Evolutionary conservation across 257 asterid species (phyloP).

Genomic region (Primulina eburnea): DNA sequence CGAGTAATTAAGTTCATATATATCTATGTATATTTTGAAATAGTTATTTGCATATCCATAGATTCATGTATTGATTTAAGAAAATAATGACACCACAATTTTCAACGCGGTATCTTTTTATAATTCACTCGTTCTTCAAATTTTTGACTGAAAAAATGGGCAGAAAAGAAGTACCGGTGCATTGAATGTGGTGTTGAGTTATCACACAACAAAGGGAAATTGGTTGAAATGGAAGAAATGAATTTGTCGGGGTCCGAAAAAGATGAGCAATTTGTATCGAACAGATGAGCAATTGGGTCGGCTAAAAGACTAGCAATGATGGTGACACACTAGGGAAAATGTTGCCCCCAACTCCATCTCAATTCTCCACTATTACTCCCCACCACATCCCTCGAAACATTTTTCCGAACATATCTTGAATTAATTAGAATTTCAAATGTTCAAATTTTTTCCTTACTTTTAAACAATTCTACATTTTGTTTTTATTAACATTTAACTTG

Average conservation of each 20-base stretch:
- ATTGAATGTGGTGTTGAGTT: conserved; percentile 29
- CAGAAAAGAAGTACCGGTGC: conserved; percentile 16
- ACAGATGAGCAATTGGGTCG: conserved; percentile 50
- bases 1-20: no score
- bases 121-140: no score
- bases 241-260: conserved; percentile 39
- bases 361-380: conserved; percentile 15
- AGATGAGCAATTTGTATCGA: conserved; percentile 30
- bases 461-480: no score
- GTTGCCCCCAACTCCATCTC: conserved; percentile 32
- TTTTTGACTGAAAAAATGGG: conserved; percentile 10
- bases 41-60: no score
- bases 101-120: no score
- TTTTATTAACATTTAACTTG: no score
- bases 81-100: no score
- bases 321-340: conserved; percentile 41
- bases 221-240: conserved; percentile 10
- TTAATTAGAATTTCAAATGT: no score
- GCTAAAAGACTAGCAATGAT: conserved; percentile 51
- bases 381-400: not conserved
- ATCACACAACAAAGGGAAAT: conserved; percentile 6
- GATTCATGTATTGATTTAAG: no score
- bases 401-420: not conserved
- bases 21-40: no score
- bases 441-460: no score